phyloP scores from a whole-genome alignment of 2,329 filamentous ascomycete genomes.

The Alternaria sp. region DNA sequence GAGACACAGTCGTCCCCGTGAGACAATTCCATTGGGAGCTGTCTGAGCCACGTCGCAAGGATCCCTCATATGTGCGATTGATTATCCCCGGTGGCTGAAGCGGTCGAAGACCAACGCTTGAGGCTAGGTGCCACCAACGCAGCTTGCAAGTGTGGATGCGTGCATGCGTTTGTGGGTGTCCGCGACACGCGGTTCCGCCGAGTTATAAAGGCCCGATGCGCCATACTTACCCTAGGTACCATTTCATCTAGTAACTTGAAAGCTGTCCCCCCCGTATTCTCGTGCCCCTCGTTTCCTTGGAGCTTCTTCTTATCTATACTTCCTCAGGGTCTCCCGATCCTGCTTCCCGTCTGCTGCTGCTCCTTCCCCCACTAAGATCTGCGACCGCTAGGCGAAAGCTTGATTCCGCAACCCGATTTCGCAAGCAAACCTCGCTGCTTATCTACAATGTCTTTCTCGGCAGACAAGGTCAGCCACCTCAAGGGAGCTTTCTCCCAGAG shows the following conservation, averaged over 20 bases:
- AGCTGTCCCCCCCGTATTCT: neutral
- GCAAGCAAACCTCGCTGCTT: neutral
- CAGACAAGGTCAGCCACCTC: constrained; percentile 43
- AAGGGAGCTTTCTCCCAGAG: constrained; percentile 43
- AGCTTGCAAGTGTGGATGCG: neutral
- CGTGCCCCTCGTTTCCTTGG: neutral
- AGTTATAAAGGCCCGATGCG: constrained; percentile 15
- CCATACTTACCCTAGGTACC: neutral
- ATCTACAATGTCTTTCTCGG: constrained; percentile 48
- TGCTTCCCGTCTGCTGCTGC: neutral
- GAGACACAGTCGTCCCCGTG: neutral
- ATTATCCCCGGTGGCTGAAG: constrained; percentile 3
- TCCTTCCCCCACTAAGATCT: constrained; percentile 9
- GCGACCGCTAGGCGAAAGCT: constrained; percentile 24
- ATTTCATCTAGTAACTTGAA: neutral
- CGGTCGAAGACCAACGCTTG: neutral
- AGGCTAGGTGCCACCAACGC: neutral
- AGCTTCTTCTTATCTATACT: neutral
- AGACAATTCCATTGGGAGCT: neutral
- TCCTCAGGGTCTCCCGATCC: neutral
- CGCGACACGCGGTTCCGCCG: constrained; percentile 10
- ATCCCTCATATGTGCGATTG: neutral
- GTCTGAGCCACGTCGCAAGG: constrained; percentile 2
- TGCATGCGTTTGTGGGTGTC: constrained; percentile 9
- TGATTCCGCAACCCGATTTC: constrained; percentile 10